These are phyloP conservation scores for Dendrobium officinale DNA, from an alignment of 106 monocot genomes.

Conservation along the genomic window DNA sequence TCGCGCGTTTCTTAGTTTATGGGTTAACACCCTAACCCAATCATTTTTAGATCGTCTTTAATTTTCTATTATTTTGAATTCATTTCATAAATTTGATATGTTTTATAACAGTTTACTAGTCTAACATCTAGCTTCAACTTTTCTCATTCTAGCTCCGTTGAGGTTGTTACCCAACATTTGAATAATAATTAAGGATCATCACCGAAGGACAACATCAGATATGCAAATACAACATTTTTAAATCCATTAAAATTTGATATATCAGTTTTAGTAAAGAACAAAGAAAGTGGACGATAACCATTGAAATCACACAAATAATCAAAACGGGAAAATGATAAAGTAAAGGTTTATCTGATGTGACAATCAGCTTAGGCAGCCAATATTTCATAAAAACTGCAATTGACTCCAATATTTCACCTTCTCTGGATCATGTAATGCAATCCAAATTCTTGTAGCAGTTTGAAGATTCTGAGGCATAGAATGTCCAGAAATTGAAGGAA, in stretches of 20 bases:
- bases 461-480: constrained; percentile 54
- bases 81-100: neutral
- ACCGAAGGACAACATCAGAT: neutral
- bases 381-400: neutral
- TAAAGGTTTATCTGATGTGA: neutral
- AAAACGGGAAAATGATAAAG: neutral
- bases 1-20: no score
- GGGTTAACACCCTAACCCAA: neutral
- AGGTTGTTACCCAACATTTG: neutral
- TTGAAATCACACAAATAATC: neutral
- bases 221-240: neutral
- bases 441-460: constrained; percentile 70
- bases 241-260: neutral
- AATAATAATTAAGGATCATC: neutral
- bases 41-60: neutral
- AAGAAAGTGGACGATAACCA: neutral
- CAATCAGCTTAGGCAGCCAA: neutral
- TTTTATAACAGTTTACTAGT: neutral
- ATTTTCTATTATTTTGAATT: neutral
- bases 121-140: neutral
- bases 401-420: constrained; percentile 37
- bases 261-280: neutral
- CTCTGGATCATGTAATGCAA: constrained; percentile 90
- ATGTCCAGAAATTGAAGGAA: constrained; percentile 63
- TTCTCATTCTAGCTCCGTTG: neutral